A percentile compares a stretch with the other conserved stretches of the same genome.
Conservation (phyloP, 176 grass and related monocot genomes). For the Triticum turgidum region DNA sequence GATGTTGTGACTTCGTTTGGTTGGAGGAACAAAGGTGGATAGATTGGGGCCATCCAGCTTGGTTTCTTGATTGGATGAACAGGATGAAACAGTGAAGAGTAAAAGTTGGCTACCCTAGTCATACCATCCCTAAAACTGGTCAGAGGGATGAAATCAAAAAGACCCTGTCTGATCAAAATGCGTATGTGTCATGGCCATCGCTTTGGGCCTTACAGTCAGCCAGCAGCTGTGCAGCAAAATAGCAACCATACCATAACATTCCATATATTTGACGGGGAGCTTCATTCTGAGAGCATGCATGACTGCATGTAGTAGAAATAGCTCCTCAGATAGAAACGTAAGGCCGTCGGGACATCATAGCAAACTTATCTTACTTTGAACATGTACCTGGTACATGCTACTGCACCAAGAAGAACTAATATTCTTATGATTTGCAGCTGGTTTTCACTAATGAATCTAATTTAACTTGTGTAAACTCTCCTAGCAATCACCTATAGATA, state of each 20-base stretch:
- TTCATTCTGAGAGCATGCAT: background rate
- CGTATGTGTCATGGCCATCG: background rate
- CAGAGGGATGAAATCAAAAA: background rate
- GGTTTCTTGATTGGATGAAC: too few species aligned
- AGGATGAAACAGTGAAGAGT: background rate
- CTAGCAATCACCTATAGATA: background rate
- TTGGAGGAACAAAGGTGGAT: background rate
- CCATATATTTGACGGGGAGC: background rate
- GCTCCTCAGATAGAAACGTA: background rate
- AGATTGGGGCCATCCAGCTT: background rate
- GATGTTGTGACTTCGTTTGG: background rate
- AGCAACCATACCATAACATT: background rate
- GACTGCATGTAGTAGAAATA: slow-evolving; percentile 1
- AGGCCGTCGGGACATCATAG: background rate
- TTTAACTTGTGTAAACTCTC: background rate
- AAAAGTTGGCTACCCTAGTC: background rate
- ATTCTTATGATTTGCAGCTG: slow-evolving; percentile 3
- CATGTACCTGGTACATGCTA: background rate
- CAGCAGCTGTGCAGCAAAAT: background rate
- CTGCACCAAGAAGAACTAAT: background rate
- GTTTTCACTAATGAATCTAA: background rate
- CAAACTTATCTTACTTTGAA: slow-evolving; percentile 11
- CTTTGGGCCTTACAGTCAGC: background rate
- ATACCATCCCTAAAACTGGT: background rate
- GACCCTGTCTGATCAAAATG: background rate